Conservation (phyloP, 768 basidiomycete species). For the Daedaleopsis sinensis region DNA sequence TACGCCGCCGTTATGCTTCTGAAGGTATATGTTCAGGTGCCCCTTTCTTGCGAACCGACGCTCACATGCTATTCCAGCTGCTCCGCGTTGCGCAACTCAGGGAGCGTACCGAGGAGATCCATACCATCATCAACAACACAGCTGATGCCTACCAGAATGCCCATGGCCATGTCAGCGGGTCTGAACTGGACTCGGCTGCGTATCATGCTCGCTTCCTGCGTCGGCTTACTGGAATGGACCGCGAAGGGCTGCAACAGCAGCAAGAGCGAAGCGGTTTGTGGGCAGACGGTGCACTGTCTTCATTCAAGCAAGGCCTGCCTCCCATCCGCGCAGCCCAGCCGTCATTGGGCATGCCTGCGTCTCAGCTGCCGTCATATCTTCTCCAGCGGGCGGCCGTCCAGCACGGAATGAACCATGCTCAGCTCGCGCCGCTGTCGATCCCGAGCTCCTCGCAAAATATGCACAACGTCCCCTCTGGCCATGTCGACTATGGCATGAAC, state of each 20-base stretch:
- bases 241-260: conserved; percentile 52
- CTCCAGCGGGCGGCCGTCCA: conserved; percentile 1
- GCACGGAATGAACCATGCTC: background rate
- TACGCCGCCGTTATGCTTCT: conserved; percentile 83
- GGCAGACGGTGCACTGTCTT: conserved; percentile 3
- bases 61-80: conserved; percentile 46
- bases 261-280: conserved; percentile 1
- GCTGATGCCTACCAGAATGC: conserved; percentile 82
- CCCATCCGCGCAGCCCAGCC: conserved; percentile 7
- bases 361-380: background rate
- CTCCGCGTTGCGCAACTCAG: conserved; percentile 63
- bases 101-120: conserved; percentile 66
- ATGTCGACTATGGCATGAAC: conserved; percentile 1
- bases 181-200: conserved; percentile 66
- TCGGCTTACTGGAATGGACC: conserved; percentile 66
- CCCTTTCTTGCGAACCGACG: background rate
- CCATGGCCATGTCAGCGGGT: conserved; percentile 53
- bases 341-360: background rate
- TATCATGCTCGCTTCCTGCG: conserved; percentile 82
- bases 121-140: conserved; percentile 64
- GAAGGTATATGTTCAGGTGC: conserved; percentile 47
- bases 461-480: background rate
- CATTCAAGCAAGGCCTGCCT: conserved; percentile 11
- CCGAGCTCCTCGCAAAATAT: background rate
- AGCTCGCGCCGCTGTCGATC: conserved; percentile 10